These are phyloP conservation scores for Stemphylium vesicarium DNA, from an alignment of 2,329 filamentous ascomycete species.

Conservation along the genomic window DNA sequence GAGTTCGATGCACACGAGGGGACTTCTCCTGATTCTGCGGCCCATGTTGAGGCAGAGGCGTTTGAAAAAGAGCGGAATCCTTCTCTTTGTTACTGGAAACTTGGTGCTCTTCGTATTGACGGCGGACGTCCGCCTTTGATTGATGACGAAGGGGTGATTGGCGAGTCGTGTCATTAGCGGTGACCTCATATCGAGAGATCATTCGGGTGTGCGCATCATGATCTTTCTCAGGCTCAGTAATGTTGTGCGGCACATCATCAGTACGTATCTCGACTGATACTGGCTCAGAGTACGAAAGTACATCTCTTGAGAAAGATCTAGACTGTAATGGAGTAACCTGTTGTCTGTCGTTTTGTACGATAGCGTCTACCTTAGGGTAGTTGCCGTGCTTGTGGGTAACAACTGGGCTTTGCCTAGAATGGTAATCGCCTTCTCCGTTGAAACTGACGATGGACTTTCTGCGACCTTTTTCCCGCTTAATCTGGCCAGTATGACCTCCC, in stretches of 20 bases:
- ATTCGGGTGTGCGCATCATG: too few relatives aligned
- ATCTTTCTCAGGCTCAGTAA: neutral
- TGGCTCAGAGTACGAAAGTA: too few relatives aligned
- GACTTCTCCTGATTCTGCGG: slow-evolving; percentile 21
- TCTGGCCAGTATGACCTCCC: slow-evolving; percentile 22
- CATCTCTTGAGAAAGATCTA: slow-evolving; percentile 5
- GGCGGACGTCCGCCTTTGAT: slow-evolving; percentile 20
- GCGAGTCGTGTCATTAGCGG: slow-evolving; percentile 19
- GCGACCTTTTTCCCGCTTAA: slow-evolving; percentile 9
- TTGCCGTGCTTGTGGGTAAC: slow-evolving; percentile 17
- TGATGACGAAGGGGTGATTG: neutral
- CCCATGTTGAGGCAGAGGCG: slow-evolving; percentile 25
- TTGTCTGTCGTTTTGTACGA: slow-evolving; percentile 11
- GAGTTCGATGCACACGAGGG: slow-evolving; percentile 16
- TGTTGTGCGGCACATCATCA: neutral
- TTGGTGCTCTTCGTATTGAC: slow-evolving; percentile 27
- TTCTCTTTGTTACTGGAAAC: slow-evolving; percentile 24
- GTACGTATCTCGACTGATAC: too few relatives aligned
- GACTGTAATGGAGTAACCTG: slow-evolving; percentile 10
- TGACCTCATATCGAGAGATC: slow-evolving; percentile 1
- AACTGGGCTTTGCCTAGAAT: neutral
- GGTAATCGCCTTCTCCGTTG: slow-evolving; percentile 14
- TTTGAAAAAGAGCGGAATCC: slow-evolving; percentile 16
- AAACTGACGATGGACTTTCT: neutral
- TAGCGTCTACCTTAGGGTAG: slow-evolving; percentile 22